Conservation (phyloP, 2,329 filamentous ascomycete genomes). For the Nothopassalora personata region DNA sequence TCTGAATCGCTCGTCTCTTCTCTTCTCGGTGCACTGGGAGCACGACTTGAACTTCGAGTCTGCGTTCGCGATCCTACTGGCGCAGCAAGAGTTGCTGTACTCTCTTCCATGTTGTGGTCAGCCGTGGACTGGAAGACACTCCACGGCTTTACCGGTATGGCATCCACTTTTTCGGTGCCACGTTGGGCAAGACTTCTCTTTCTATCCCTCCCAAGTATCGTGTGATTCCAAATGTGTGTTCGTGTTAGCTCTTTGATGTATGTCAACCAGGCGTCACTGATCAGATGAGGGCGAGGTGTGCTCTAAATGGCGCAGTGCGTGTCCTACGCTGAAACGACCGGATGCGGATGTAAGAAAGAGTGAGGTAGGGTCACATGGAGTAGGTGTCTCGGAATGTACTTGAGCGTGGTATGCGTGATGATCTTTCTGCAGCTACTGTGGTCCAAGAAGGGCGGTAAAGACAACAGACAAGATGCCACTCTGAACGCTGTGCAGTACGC, state of each 20-base stretch:
- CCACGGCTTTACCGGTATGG: slow-evolving; percentile 31
- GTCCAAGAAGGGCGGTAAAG: slow-evolving; percentile 1
- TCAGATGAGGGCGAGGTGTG: slow-evolving; percentile 2
- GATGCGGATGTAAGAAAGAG: slow-evolving; percentile 6
- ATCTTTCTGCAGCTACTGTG: slow-evolving; percentile 14
- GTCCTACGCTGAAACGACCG: slow-evolving; percentile 5
- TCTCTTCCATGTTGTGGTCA: slow-evolving; percentile 19
- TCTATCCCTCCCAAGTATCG: neutral
- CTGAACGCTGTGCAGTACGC: slow-evolving; percentile 10
- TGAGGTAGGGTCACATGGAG: slow-evolving; percentile 15
- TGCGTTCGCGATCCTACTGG: slow-evolving; percentile 14
- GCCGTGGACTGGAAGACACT: slow-evolving; percentile 23
- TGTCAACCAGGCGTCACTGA: slow-evolving; percentile 3
- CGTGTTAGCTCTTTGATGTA: neutral
- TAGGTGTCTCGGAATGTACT: slow-evolving; percentile 16
- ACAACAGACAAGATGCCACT: slow-evolving; percentile 5
- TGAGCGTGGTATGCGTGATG: slow-evolving; percentile 2
- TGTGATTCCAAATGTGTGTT: neutral
- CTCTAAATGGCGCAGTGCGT: neutral
- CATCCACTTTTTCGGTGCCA: slow-evolving; percentile 29
- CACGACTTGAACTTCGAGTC: slow-evolving; percentile 23
- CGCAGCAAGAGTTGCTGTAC: slow-evolving; percentile 18
- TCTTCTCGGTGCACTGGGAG: slow-evolving; percentile 24
- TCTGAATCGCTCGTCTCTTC: slow-evolving; percentile 35
- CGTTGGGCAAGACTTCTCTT: slow-evolving; percentile 9